Evolutionary conservation across 345 rosid genomes (phyloP), one percentile per base, ranked within the genome.

Genomic region (Rhodamnia rubescens): DNA sequence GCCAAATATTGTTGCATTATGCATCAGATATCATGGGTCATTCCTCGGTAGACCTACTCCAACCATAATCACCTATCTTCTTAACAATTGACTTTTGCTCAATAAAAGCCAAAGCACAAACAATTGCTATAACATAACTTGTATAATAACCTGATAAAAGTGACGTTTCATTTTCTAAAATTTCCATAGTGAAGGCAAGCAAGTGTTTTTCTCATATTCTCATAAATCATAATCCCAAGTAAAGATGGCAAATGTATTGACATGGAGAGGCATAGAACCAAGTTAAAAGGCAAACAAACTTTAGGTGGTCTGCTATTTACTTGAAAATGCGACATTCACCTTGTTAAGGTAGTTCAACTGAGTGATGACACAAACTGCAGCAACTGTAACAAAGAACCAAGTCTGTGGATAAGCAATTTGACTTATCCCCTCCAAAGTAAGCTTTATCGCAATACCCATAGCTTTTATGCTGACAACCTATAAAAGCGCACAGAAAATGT

Each of bases 391-490:
- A 87, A 97, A 97, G 90, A 93, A 94, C 98, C 99, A 97, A 87
- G 98, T 97, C 91, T 95, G 94, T 27, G 94, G 96, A 89, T 91
- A 96, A 88, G 93, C 90, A 81, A 95, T 85, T 89, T 96, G 99
- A 90, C 86, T 96, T 80, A 90, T 88, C 59, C 99, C 99, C 80
- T 94, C 98, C 84, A 96, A 80, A 36, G 99, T 94, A 88, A 96
- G 91, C 93, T 94, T 96, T 83, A 95, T 92, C 0, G 99, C 99
- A 84, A 95, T 96, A 87, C 99, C 99, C 53, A 96, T 92, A 27
- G 99, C 99, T 88, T 96, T 96, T 87, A 96, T 93, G 94, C 98
- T 96, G 86, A 94, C 94, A 50, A 96, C 98, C 99, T 94, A 91
- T 81, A 86, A 40, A 86, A 44, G 40, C 5, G 47, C 52, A 53